Base-by-base conservation (phyloP, 78 protist genomes). In the Dictyostelium intermedium region DNA sequence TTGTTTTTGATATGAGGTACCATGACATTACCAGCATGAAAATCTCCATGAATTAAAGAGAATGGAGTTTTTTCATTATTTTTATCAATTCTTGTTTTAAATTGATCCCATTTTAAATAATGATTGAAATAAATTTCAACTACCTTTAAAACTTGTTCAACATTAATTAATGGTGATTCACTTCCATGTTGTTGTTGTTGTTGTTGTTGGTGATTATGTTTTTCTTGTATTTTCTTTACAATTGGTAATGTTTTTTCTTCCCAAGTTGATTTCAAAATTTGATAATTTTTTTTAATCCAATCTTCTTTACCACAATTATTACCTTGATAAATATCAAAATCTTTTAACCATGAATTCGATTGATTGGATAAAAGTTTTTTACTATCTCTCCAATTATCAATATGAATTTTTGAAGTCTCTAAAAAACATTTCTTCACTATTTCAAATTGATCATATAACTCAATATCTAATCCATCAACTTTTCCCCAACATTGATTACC, bases 401-500 rank as follows among this genome's bases (percentile, higher is more conserved):
- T 30, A 27, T 82, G 86, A 23, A 82, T n/a, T 2, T 30, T 56
- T 2, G 74, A 18, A 35, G 63, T 60, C 5, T 14, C 63, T 47
- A 27, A 10, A 47, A 80, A 80, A 23, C 41, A 13, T 9, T 80
- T 47, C 11, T 47, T 61, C 25, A 45, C 45, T 5, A 79, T 79
- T 25, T 45, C 30, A 10, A 37, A 37, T 45, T 18, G 37, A 23
- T 45, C 37, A 5, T 79, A 34, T 9, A 79, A 10, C 1, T n/a
- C 18, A 5, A 45, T 10, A 30, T 56, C 39, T 2, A 82, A 60
- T 4, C 39, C 74, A 25, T 66, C 35, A 27, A 11, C 74, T 56
- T 25, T 16, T 34, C 76, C 86, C 86, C 86, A 82, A 56, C 86
- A 82, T 56, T 82, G 86, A 34, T 82, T 82, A 35, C 86, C 86